Base-by-base conservation (phyloP, 305 asterid species). In the Fraxinus ornus region DNA sequence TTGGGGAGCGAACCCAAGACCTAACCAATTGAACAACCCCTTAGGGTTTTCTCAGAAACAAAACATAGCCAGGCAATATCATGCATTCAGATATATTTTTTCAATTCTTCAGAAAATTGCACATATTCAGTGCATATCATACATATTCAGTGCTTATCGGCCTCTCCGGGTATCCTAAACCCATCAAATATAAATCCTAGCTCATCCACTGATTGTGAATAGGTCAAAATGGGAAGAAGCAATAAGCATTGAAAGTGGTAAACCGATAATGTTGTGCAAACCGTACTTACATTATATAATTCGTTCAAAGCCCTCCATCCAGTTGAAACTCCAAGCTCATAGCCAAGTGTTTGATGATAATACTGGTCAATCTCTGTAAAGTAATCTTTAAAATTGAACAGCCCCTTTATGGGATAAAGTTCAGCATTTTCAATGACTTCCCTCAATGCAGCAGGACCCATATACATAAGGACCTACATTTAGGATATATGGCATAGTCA, bases 241-340 rank as follows among this genome's bases (percentile, higher is more conserved):
- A 36, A 66, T 44, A 30, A 12, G 6, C 47, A 77, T 35, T 52
- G 68, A 6, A 60, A 49, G 80, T 30, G 6, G 9, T 24, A 82
- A 82, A 77, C 36, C 28, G 3, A 57, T 57, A 44, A 73, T 55
- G 44, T 60, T 7, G n/a, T 52, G 55, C 47, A 52, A 37, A 26
- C 47, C 57, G 75, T 79, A 80, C 95, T 91, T 86, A 94, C 98
- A 84, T 92, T 93, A 83, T 94, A 95, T 30, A 94, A 87, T 21
- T 79, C 89, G 81, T 93, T 87, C 88, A 95, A 92, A 80, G 87
- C 88, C 86, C 68, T 96, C 99, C 99, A 96, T 86, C 99, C 99
- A 87, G 99, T 96, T 75, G 99, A 85, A 86, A 91, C 95, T 74
- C 99, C 99, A 83, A 91, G 94, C 88, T 92, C 94, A 76, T 85